These are phyloP conservation scores for Saccharata proteae DNA, from an alignment of 2,329 filamentous ascomycete genomes.

Conservation along the genomic window DNA sequence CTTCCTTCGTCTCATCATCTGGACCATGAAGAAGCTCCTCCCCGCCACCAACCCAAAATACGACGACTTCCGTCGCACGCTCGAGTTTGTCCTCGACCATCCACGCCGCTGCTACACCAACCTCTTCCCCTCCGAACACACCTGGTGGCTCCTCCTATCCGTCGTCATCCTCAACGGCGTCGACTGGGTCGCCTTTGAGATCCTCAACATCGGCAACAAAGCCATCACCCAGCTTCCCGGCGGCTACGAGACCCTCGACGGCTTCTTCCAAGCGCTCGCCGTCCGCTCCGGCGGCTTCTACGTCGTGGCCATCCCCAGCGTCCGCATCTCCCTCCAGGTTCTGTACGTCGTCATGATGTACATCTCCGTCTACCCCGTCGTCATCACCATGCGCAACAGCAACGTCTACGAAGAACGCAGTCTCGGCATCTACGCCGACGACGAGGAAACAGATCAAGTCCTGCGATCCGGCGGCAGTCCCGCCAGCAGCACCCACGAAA, in stretches of 20 bases:
- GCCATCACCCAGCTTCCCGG: conserved; percentile 34
- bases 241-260: conserved; percentile 40
- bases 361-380: conserved; percentile 49
- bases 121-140: conserved; percentile 48
- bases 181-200: conserved; percentile 39
- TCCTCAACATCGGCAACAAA: conserved; percentile 45
- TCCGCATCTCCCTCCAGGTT: conserved; percentile 45
- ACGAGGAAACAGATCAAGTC: conserved; percentile 23
- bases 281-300: conserved; percentile 38
- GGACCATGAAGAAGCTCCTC: conserved; percentile 37
- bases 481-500: too few relatives aligned
- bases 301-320: conserved; percentile 35
- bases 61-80: conserved; percentile 28
- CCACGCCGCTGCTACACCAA: conserved; percentile 50
- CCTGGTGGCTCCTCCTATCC: conserved; percentile 44
- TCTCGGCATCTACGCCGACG: conserved; percentile 44
- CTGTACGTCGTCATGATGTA: conserved; percentile 56
- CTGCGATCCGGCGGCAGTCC: too few relatives aligned
- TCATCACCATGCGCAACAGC: conserved; percentile 47
- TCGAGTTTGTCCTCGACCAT: conserved; percentile 49
- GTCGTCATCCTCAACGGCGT: conserved; percentile 41
- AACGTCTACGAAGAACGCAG: conserved; percentile 50
- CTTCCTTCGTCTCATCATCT: conserved; percentile 45
- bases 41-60: conserved; percentile 25
- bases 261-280: conserved; percentile 47